A percentile compares a stretch with the other conserved stretches of the same genome.
These are phyloP conservation scores for Penicillium sp. DNA, from an alignment of 2,329 filamentous ascomycete genomes.

Conservation along the genomic window DNA sequence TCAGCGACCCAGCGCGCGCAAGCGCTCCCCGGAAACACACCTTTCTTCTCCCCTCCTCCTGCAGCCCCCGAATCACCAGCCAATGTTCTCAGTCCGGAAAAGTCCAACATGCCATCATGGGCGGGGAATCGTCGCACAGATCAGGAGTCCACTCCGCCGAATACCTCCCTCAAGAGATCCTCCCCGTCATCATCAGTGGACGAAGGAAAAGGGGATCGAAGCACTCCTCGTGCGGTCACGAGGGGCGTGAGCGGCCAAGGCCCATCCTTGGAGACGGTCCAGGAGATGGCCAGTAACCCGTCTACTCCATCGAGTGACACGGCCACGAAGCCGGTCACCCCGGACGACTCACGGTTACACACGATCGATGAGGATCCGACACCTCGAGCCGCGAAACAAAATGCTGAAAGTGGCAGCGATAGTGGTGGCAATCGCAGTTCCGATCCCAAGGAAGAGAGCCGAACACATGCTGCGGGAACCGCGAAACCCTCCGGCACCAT, in stretches of 20 bases:
- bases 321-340: conserved; percentile 44
- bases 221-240: conserved; percentile 55
- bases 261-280: conserved; percentile 81
- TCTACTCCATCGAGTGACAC: conserved; percentile 63
- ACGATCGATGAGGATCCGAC: conserved; percentile 45
- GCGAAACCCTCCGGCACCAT: conserved; percentile 56
- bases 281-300: conserved; percentile 78
- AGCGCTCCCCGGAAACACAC: conserved; percentile 69
- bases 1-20: conserved; percentile 69
- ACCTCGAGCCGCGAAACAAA: conserved; percentile 47
- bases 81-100: conserved; percentile 68
- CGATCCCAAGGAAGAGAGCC: conserved; percentile 41
- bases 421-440: conserved; percentile 50
- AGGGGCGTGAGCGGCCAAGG: conserved; percentile 63
- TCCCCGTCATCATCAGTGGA: conserved; percentile 31
- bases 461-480: conserved; percentile 40
- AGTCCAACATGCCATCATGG: conserved; percentile 54
- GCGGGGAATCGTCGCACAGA: conserved; percentile 35
- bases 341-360: conserved; percentile 40
- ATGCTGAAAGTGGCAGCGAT: conserved; percentile 64
- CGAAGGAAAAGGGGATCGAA: conserved; percentile 41
- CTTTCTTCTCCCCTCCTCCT: conserved; percentile 60
- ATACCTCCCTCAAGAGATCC: conserved; percentile 43
- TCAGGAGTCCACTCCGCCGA: conserved; percentile 36
- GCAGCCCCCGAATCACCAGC: conserved; percentile 61